A percentile compares a stretch with the other conserved stretches of the same genome.
phyloP scores from a whole-genome alignment of 768 basidiomycete genomes.

The Pleurotus ostreatus region DNA sequence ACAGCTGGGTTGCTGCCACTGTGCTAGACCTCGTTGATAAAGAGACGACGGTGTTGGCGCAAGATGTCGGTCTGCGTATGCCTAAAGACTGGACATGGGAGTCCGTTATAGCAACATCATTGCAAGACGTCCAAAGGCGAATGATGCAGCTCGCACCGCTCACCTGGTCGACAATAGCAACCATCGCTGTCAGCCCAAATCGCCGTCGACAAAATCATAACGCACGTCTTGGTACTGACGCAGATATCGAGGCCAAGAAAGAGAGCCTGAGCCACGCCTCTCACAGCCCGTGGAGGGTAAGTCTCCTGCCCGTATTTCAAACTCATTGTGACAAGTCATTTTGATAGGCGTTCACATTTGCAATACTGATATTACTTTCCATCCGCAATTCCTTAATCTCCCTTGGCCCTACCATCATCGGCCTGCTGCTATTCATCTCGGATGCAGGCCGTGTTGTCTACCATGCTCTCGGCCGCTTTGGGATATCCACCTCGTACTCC shows the following conservation, averaged over 20 bases:
- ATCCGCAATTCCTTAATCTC: conserved; percentile 15
- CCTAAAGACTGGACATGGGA: background rate
- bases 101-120: background rate
- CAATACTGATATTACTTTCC: conserved; percentile 7
- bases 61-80: background rate
- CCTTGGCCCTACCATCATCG: conserved; percentile 16
- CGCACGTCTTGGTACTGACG: background rate
- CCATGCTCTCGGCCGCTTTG: conserved; percentile 13
- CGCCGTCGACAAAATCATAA: background rate
- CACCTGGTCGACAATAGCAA: background rate
- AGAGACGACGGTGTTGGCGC: background rate
- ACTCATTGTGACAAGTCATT: too few relatives aligned
- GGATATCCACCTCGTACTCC: conserved; percentile 15
- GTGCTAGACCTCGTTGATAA: background rate
- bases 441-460: conserved; percentile 14
- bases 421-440: conserved; percentile 15
- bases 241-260: background rate
- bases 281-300: background rate
- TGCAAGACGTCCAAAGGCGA: background rate
- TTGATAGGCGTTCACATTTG: background rate
- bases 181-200: background rate
- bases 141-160: background rate
- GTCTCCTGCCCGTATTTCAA: too few relatives aligned
- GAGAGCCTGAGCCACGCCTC: background rate
- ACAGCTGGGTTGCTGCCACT: background rate